Conservation (phyloP, 2,329 filamentous ascomycete species). For the Neofusicoccum cordaticola region DNA sequence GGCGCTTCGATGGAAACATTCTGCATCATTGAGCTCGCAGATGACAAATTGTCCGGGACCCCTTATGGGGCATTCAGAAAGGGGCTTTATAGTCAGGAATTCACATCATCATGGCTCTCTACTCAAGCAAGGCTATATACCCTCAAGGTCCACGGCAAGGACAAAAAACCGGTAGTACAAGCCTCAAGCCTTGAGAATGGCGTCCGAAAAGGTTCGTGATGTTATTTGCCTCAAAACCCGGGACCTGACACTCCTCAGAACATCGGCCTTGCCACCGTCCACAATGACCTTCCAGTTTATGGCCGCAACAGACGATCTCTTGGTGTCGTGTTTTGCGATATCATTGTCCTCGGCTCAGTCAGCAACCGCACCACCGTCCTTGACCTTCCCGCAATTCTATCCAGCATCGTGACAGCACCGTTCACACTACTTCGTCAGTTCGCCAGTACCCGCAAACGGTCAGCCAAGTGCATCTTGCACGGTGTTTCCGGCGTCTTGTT, state of each 20-base stretch:
- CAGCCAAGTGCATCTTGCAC: constrained; percentile 63
- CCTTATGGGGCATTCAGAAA: background rate
- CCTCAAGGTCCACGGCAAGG: background rate
- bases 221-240: background rate
- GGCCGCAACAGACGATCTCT: constrained; percentile 41
- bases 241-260: background rate
- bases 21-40: background rate
- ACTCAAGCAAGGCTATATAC: background rate
- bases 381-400: constrained; percentile 53
- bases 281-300: background rate
- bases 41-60: background rate
- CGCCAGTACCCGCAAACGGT: constrained; percentile 44
- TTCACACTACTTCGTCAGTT: constrained; percentile 30
- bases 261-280: background rate
- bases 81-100: background rate
- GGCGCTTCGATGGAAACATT: background rate
- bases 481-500: constrained; percentile 66
- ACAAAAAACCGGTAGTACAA: background rate
- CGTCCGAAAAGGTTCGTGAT: background rate
- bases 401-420: constrained; percentile 48
- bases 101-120: background rate
- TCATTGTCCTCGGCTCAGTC: constrained; percentile 62
- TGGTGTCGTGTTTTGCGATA: constrained; percentile 63
- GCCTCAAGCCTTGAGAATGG: background rate
- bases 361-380: constrained; percentile 61